Conservation (phyloP, 305 asterid species). For the Fraxinus xanthoxyloides region DNA sequence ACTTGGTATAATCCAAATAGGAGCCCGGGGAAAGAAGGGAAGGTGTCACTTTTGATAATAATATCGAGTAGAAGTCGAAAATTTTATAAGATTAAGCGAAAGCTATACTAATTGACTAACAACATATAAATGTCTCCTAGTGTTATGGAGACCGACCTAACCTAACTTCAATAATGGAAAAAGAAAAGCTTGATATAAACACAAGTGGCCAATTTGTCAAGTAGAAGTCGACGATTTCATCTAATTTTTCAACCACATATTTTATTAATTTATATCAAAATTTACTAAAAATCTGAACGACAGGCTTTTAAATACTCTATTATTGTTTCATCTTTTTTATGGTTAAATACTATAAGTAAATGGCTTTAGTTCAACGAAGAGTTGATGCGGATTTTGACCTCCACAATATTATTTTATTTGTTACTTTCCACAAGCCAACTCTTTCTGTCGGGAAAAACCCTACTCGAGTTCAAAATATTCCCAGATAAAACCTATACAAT, state of each 20-base stretch:
- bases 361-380: background rate
- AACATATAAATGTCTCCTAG: background rate
- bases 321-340: background rate
- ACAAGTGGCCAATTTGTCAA: background rate
- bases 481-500: slow-evolving; percentile 31
- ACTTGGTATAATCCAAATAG: background rate
- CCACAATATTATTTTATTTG: background rate
- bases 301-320: background rate
- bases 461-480: slow-evolving; percentile 30
- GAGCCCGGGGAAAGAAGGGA: background rate
- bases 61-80: too few species aligned
- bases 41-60: background rate
- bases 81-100: background rate
- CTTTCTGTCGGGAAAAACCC: slow-evolving; percentile 37
- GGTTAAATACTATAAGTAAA: background rate
- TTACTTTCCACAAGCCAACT: background rate
- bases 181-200: background rate
- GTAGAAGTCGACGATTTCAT: background rate
- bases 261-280: too few species aligned
- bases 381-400: background rate
- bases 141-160: background rate
- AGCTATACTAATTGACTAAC: background rate
- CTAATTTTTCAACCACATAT: too few species aligned
- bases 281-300: background rate
- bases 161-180: background rate